Percentiles rank a stretch among this genome's conserved stretches.
phyloP scores from a whole-genome alignment of 2,329 filamentous ascomycete species.

The Trichoderma guizhouense region DNA sequence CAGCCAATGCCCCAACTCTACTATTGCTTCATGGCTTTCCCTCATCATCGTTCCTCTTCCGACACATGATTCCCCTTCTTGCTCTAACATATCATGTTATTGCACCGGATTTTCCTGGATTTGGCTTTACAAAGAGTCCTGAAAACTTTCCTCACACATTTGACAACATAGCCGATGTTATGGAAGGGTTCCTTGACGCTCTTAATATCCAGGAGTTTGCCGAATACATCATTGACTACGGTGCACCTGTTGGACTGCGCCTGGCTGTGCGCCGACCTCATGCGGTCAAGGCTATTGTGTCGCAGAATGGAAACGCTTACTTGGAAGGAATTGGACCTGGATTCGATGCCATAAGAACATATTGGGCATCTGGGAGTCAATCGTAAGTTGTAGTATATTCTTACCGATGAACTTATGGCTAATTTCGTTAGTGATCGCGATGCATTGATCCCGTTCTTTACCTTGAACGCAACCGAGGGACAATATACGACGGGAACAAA shows the following conservation, averaged over 20 bases:
- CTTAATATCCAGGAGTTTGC: conserved; percentile 47
- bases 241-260: conserved; percentile 53
- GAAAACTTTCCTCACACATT: conserved; percentile 52
- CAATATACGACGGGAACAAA: conserved; percentile 44
- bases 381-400: background rate
- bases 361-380: conserved; percentile 41
- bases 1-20: conserved; percentile 31
- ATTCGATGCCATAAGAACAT: conserved; percentile 46
- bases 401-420: background rate
- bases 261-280: conserved; percentile 49
- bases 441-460: conserved; percentile 34
- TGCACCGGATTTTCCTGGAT: conserved; percentile 59
- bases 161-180: conserved; percentile 45
- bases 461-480: conserved; percentile 37
- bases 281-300: conserved; percentile 50
- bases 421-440: conserved; percentile 32
- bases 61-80: conserved; percentile 43
- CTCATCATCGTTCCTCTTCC: conserved; percentile 42
- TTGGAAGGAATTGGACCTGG: conserved; percentile 49
- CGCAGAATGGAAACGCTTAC: conserved; percentile 62
- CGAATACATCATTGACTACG: conserved; percentile 63
- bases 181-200: conserved; percentile 47
- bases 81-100: conserved; percentile 41
- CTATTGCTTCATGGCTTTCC: conserved; percentile 47
- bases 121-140: conserved; percentile 53